Percentiles rank a stretch among this genome's conserved stretches.
phyloP scores from a whole-genome alignment of 2,329 filamentous ascomycete species.

The Tolypocladium tundrense region DNA sequence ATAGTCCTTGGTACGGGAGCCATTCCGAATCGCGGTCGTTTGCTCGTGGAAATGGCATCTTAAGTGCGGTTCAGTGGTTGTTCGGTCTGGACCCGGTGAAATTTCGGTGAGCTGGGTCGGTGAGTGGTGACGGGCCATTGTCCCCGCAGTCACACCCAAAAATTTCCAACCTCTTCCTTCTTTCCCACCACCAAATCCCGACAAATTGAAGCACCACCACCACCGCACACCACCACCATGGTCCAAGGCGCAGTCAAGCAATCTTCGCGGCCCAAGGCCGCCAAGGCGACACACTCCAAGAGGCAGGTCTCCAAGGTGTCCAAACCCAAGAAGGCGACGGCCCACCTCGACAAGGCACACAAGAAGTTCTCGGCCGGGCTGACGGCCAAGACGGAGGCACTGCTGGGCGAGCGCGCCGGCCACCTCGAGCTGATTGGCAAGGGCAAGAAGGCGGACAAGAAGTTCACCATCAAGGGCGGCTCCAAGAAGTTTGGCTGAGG shows the following conservation, averaged over 20 bases:
- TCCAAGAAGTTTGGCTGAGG: slow-evolving; percentile 45
- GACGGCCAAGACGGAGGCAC: slow-evolving; percentile 42
- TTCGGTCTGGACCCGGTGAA: neutral
- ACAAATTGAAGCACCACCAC: neutral
- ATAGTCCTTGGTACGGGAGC: too few relatives aligned
- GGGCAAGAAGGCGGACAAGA: slow-evolving; percentile 37
- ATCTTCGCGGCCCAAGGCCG: slow-evolving; percentile 26
- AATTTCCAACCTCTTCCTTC: neutral
- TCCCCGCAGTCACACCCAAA: neutral
- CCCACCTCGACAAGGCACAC: slow-evolving; percentile 40
- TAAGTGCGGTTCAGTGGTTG: neutral
- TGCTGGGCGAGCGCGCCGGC: slow-evolving; percentile 48
- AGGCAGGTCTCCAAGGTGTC: slow-evolving; percentile 32
- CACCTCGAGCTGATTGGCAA: slow-evolving; percentile 50
- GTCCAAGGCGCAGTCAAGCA: slow-evolving; percentile 45
- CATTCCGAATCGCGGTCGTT: too few relatives aligned
- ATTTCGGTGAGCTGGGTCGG: neutral
- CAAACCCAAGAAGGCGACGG: slow-evolving; percentile 38
- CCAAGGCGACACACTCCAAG: slow-evolving; percentile 31
- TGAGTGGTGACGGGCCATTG: neutral
- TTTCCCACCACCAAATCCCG: neutral
- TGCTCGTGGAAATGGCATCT: too few relatives aligned
- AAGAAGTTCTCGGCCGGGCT: slow-evolving; percentile 46
- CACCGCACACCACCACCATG: slow-evolving; percentile 24
- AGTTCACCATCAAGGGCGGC: slow-evolving; percentile 33